These are phyloP conservation scores for Halenospora varia DNA, from an alignment of 495 filamentous ascomycete genomes.

Conservation along the genomic window DNA sequence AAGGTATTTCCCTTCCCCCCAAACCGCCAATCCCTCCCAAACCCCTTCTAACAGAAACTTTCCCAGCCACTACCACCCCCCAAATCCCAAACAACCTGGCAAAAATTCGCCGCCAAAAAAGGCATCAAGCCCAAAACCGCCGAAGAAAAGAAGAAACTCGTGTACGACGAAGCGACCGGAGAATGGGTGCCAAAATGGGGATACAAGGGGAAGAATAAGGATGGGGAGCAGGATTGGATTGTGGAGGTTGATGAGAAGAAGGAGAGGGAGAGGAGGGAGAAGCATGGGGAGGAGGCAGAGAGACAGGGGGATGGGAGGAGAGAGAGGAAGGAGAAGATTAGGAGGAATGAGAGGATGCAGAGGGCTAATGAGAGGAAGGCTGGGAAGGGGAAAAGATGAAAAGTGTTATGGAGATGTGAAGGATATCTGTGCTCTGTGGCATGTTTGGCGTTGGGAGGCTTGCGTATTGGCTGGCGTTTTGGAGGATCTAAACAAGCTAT, in stretches of 20 bases:
- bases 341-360: slow-evolving; percentile 66
- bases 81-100: slow-evolving; percentile 87
- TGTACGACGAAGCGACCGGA: slow-evolving; percentile 78
- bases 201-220: slow-evolving; percentile 89
- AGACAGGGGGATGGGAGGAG: slow-evolving; percentile 58
- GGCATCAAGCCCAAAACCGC: slow-evolving; percentile 81
- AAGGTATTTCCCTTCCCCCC: slow-evolving; percentile 42
- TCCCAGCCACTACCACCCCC: slow-evolving; percentile 62
- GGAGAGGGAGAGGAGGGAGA: slow-evolving; percentile 57
- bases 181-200: slow-evolving; percentile 94
- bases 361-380: slow-evolving; percentile 60
- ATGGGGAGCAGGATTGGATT: slow-evolving; percentile 71
- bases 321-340: slow-evolving; percentile 59
- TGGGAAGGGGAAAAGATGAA: slow-evolving; percentile 30
- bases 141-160: slow-evolving; percentile 59
- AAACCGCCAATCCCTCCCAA: background rate
- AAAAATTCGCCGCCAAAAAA: slow-evolving; percentile 91
- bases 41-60: background rate
- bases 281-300: slow-evolving; percentile 50
- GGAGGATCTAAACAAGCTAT: no score
- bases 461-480: no score
- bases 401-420: background rate
- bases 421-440: no score
- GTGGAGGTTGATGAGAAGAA: slow-evolving; percentile 86
- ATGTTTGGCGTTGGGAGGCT: no score